These are phyloP conservation scores for Cystobasidium sp. DNA, from an alignment of 1,284 basidiomycete species.

Conservation along the genomic window DNA sequence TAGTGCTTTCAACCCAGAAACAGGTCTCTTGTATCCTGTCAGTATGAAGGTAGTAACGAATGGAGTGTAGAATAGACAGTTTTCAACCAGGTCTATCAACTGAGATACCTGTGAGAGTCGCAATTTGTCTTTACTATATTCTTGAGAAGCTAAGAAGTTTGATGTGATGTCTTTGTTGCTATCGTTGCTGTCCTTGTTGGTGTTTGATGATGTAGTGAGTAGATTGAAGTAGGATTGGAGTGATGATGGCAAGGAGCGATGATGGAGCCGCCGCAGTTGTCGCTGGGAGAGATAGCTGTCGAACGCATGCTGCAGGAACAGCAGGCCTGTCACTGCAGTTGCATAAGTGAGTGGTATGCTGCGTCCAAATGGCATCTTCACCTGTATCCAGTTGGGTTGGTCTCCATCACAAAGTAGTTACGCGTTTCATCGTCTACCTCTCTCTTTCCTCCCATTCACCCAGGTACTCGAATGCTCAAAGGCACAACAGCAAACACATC, in stretches of 20 bases:
- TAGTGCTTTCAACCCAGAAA: constrained; percentile 43
- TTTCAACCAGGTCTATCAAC: constrained; percentile 73
- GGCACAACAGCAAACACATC: too few species aligned
- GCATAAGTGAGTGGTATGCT: constrained; percentile 13
- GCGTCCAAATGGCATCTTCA: not conserved
- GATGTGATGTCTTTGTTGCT: constrained; percentile 65
- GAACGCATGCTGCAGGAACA: constrained; percentile 31
- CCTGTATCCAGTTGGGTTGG: not conserved
- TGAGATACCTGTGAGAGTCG: constrained; percentile 75
- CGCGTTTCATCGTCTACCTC: not conserved
- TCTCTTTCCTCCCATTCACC: not conserved
- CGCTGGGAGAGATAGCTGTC: constrained; percentile 26
- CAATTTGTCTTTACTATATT: constrained; percentile 91
- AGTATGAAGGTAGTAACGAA: constrained; percentile 53
- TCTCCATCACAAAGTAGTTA: constrained; percentile 3
- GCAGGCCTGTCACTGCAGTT: constrained; percentile 22
- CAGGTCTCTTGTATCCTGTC: constrained; percentile 35
- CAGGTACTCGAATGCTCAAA: not conserved
- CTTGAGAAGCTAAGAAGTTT: constrained; percentile 84
- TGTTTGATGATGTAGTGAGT: constrained; percentile 6
- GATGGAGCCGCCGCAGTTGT: constrained; percentile 28
- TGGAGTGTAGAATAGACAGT: constrained; percentile 63
- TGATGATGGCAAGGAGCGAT: constrained; percentile 42
- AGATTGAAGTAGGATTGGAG: constrained; percentile 48
- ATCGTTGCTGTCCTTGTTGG: too few species aligned